Percentiles rank a stretch among this genome's conserved stretches.
These are phyloP conservation scores for Solanum sparsipilum DNA, from an alignment of 257 asterid genomes.

Conservation along the genomic window DNA sequence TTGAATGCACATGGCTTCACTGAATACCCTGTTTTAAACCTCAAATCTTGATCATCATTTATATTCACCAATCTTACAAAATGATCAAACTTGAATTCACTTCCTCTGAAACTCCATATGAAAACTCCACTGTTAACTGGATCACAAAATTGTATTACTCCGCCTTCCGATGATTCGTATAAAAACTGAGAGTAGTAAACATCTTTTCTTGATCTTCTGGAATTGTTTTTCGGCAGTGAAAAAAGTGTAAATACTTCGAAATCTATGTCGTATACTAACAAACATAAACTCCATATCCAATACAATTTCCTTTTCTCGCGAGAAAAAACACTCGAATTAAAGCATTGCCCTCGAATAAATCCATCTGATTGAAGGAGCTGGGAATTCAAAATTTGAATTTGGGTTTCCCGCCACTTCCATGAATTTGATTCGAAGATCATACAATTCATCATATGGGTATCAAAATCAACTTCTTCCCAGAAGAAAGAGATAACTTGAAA, in stretches of 20 bases:
- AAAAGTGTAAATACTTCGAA: neutral
- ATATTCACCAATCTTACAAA: neutral
- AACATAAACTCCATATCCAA: constrained; percentile 12
- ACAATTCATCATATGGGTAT: neutral
- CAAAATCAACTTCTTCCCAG: constrained; percentile 4
- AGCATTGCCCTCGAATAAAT: neutral
- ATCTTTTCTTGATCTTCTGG: neutral
- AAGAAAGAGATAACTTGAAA: constrained; percentile 1
- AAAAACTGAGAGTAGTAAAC: neutral
- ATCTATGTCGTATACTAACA: neutral
- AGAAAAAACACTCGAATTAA: neutral
- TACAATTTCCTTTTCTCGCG: neutral
- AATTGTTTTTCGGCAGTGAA: neutral
- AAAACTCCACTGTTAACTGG: neutral
- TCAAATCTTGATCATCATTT: neutral
- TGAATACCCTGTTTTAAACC: neutral
- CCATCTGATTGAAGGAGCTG: neutral
- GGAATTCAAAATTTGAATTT: neutral
- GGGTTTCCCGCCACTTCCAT: constrained; percentile 9
- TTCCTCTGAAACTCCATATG: neutral
- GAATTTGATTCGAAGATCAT: constrained; percentile 2
- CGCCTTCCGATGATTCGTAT: constrained; percentile 18
- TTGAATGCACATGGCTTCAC: constrained; percentile 13
- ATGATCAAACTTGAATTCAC: neutral
- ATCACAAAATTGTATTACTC: neutral